Conservation (phyloP, 257 asterid genomes). For the Gardenia jasminoides region DNA sequence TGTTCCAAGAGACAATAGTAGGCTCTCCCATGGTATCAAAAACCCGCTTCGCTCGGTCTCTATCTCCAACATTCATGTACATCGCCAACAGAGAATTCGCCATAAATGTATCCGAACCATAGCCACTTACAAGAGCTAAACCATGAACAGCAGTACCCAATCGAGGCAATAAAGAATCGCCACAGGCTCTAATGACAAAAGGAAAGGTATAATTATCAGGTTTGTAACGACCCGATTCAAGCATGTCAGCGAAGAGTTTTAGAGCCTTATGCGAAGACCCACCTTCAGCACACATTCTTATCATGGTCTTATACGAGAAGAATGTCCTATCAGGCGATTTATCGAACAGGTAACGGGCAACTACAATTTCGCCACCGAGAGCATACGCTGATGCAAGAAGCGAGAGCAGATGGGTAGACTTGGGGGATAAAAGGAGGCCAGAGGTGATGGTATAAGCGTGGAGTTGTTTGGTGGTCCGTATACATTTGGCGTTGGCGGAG, state of each 20-base stretch:
- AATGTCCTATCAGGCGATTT: constrained; percentile 55
- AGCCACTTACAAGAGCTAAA: constrained; percentile 57
- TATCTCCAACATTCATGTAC: constrained; percentile 83
- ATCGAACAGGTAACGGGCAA: constrained; percentile 64
- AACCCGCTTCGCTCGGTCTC: constrained; percentile 53
- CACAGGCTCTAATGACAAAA: constrained; percentile 72
- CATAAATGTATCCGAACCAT: constrained; percentile 41
- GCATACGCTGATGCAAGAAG: constrained; percentile 58
- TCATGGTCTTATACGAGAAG: constrained; percentile 60
- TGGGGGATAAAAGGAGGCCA: constrained; percentile 42
- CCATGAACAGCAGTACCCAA: constrained; percentile 67
- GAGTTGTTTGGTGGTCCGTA: constrained; percentile 51
- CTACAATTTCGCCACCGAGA: constrained; percentile 37
- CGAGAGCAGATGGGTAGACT: constrained; percentile 48
- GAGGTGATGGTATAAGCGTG: constrained; percentile 60
- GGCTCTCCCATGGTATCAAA: constrained; percentile 55
- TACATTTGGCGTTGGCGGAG: constrained; percentile 63
- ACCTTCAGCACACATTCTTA: constrained; percentile 56
- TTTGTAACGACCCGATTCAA: constrained; percentile 28
- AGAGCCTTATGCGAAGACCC: constrained; percentile 59
- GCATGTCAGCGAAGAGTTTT: constrained; percentile 65
- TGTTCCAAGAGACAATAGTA: constrained; percentile 78
- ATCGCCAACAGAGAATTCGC: constrained; percentile 82
- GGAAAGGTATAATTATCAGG: constrained; percentile 70
- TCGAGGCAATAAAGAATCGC: constrained; percentile 50